Percentiles rank a stretch among this genome's conserved stretches.
phyloP scores from a whole-genome alignment of 2,329 filamentous ascomycete species.

The Tolypocladium cylindrosporum region DNA sequence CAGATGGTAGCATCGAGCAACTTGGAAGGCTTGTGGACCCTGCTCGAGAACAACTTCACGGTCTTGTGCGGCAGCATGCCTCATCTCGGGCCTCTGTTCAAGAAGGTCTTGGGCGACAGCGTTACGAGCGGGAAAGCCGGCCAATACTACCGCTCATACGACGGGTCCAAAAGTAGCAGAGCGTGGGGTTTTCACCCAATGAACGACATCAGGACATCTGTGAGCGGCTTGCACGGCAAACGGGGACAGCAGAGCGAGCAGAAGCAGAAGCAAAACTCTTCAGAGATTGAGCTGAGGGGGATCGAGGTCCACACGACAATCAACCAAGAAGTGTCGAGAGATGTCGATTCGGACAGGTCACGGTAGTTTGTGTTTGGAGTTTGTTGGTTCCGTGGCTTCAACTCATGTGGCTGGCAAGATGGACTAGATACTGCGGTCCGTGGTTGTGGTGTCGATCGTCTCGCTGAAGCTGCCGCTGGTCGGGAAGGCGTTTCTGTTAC shows the following conservation, averaged over 20 bases:
- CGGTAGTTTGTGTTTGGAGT: not conserved
- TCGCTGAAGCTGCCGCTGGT: too few relatives aligned
- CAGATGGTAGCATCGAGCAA: not conserved
- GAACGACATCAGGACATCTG: not conserved
- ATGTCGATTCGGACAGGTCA: not conserved
- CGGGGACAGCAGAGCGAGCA: not conserved
- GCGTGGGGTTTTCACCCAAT: not conserved
- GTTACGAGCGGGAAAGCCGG: not conserved
- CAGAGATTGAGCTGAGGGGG: slow-evolving; percentile 8
- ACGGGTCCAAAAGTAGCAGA: not conserved
- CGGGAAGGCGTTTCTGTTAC: too few relatives aligned
- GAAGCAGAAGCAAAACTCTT: slow-evolving; percentile 4
- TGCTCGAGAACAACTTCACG: not conserved
- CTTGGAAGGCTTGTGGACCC: not conserved
- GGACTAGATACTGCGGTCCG: not conserved
- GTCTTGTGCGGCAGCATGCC: not conserved
- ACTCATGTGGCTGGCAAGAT: not conserved
- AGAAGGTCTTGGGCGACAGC: not conserved
- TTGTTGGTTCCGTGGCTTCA: not conserved
- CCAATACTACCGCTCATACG: not conserved
- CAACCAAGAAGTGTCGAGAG: slow-evolving; percentile 6
- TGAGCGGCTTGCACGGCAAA: not conserved
- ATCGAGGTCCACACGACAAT: slow-evolving; percentile 9
- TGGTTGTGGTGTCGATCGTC: too few relatives aligned
- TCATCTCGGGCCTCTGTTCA: not conserved